Evolutionary conservation across 2,329 filamentous ascomycete species (phyloP).

Genomic region (Bertia moriformis): DNA sequence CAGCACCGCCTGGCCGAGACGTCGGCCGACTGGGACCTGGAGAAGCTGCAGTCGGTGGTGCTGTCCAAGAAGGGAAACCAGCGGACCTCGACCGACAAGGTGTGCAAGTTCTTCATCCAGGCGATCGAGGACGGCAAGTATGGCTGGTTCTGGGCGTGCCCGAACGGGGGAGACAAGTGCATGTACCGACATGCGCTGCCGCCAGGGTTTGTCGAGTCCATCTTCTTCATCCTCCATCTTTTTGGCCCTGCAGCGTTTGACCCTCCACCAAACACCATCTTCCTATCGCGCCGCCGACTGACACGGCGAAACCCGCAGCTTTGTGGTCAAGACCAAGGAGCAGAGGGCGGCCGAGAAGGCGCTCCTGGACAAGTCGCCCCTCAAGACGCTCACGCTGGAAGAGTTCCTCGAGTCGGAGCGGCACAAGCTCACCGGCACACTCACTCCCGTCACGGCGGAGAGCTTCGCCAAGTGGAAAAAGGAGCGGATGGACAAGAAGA

Average conservation of each 20-base stretch:
- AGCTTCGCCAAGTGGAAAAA: constrained; percentile 95
- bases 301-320: constrained; percentile 35
- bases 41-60: constrained; percentile 81
- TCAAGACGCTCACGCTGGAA: constrained; percentile 87
- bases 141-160: constrained; percentile 98
- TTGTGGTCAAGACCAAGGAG: constrained; percentile 94
- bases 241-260: constrained; percentile 11
- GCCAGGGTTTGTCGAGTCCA: constrained; percentile 55
- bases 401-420: constrained; percentile 94
- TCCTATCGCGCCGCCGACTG: constrained; percentile 8
- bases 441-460: constrained; percentile 89
- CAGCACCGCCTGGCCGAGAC: constrained; percentile 79
- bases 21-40: constrained; percentile 94
- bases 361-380: constrained; percentile 82
- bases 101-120: constrained; percentile 96
- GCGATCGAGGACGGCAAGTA: constrained; percentile 98
- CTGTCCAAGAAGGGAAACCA: constrained; percentile 96
- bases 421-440: constrained; percentile 78
- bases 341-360: constrained; percentile 92
- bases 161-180: constrained; percentile 92
- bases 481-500: constrained; percentile 86
- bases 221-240: constrained; percentile 1
- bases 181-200: constrained; percentile 96
- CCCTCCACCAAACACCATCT: neutral
- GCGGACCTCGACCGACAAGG: constrained; percentile 87